phyloP scores from a whole-genome alignment of 129 eudicot species.

The Tanacetum coccineum region DNA sequence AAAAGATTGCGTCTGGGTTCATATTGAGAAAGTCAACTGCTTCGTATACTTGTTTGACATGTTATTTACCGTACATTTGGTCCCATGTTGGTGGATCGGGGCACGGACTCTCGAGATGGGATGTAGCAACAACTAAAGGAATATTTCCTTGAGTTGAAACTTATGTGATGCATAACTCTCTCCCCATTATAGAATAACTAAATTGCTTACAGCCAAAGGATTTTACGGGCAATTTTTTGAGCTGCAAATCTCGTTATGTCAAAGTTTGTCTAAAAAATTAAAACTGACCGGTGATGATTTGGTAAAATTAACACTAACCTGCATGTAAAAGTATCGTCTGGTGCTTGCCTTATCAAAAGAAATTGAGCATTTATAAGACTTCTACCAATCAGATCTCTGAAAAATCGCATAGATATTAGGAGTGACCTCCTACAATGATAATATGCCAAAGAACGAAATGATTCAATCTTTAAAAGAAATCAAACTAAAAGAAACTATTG shows the following conservation, averaged over 20 bases:
- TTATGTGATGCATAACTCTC: slow-evolving; percentile 71
- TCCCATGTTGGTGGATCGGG: too few relatives aligned
- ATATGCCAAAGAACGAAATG: neutral
- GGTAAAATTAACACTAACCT: slow-evolving; percentile 29
- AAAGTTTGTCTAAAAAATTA: neutral
- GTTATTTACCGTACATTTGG: too few relatives aligned
- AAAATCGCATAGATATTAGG: slow-evolving; percentile 56
- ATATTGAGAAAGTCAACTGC: slow-evolving; percentile 30
- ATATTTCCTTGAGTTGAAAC: slow-evolving; percentile 26
- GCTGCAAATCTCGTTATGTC: slow-evolving; percentile 35
- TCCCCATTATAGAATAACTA: slow-evolving; percentile 62
- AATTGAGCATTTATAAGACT: slow-evolving; percentile 67
- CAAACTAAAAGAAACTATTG: too few relatives aligned
- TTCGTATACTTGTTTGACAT: too few relatives aligned
- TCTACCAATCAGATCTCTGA: slow-evolving; percentile 79
- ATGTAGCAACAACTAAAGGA: too few relatives aligned
- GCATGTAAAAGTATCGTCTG: slow-evolving; percentile 77
- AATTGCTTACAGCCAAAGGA: slow-evolving; percentile 55
- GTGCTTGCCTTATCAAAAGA: slow-evolving; percentile 41
- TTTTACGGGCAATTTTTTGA: slow-evolving; percentile 60
- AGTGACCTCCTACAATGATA: slow-evolving; percentile 73
- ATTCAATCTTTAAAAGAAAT: too few relatives aligned
- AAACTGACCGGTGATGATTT: neutral
- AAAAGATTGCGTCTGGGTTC: too few relatives aligned
- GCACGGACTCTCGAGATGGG: too few relatives aligned